Conservation (phyloP, 2,329 filamentous ascomycete genomes). For the Calcarisporium arbuscula region DNA sequence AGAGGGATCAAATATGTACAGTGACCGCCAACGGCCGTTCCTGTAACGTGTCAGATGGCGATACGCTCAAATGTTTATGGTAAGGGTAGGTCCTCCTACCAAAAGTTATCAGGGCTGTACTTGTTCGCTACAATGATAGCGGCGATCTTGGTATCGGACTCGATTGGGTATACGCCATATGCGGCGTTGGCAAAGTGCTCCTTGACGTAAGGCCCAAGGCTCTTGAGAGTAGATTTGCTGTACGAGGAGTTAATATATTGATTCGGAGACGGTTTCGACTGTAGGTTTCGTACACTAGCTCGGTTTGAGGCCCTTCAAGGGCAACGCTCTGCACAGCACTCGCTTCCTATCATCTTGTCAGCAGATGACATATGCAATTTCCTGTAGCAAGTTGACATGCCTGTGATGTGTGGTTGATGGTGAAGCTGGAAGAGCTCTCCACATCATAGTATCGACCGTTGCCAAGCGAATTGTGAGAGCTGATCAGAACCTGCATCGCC, state of each 20-base stretch:
- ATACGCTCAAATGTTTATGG: background rate
- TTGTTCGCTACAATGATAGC: constrained; percentile 89
- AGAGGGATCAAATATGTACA: constrained; percentile 73
- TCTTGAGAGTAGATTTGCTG: constrained; percentile 80
- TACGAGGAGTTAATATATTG: constrained; percentile 1
- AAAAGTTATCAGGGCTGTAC: constrained; percentile 97
- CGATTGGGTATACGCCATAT: constrained; percentile 75
- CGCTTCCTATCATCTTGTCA: constrained; percentile 57
- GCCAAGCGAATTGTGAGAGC: constrained; percentile 76
- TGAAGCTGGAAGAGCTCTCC: constrained; percentile 81
- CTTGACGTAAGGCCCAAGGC: constrained; percentile 65
- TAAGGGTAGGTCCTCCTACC: constrained; percentile 45
- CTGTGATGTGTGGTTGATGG: constrained; percentile 78
- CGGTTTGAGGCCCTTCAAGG: constrained; percentile 67
- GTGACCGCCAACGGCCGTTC: constrained; percentile 94
- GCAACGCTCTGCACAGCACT: constrained; percentile 74
- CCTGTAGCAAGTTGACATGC: constrained; percentile 30
- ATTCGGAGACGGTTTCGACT: background rate
- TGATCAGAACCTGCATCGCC: constrained; percentile 85
- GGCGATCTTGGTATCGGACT: constrained; percentile 69
- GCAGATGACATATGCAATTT: background rate
- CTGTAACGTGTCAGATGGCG: constrained; percentile 33
- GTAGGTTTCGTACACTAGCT: constrained; percentile 62
- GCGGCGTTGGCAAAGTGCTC: constrained; percentile 85
- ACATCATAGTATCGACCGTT: constrained; percentile 84